Base-by-base conservation (phyloP, 1,139 yeast species). In the Diutina siamensis region DNA sequence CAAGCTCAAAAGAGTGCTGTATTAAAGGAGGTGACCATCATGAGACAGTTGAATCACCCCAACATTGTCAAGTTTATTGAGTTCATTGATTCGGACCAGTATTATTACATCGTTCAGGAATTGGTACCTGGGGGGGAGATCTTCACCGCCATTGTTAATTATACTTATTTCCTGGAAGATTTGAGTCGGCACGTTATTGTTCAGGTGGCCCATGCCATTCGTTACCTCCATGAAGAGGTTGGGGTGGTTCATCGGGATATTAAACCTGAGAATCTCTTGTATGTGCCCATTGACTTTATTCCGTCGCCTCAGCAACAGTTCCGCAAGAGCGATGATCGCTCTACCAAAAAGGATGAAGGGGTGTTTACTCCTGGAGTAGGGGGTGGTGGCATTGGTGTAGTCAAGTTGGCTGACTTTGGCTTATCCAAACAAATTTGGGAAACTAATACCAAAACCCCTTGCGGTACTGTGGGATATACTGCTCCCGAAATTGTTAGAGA, bases 91-190 rank as follows among this genome's bases (percentile, higher is more conserved):
- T 61, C 74, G 47, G 57, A 60, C 1, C 67, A 67, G 35, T 81
- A 79, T 73, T 61, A 73, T 45, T 80, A 82, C 76, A 70, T 80
- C 49, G 74, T 76, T 9, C 67, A 82, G 71, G 87, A 82, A 54
- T 61, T 78, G 47, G 86, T 85, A 1, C 68, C 70, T 35, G 83
- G 84, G 46, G 88, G 88, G 17, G 89, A 82, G 57, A 57, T 76
- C 27, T 76, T 76, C 55, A 68, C 76, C 44, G 72, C 78, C 48
- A 75, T 76, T 51, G 78, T 74, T 48, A 72, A 74, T 49, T 74
- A 70, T 54, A 74, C 80, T 28, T 75, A 75, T 54, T 68, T 75
- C 50, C 65, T 72, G n/a, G 80, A 75, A 47, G 80, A 77, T 35
- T 71, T 81, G 21, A 82, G 84, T 1, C 85, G 80, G 45, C 79